These are phyloP conservation scores for Apiotrichum brassicae DNA, from an alignment of 1,284 basidiomycete species.

Conservation along the genomic window DNA sequence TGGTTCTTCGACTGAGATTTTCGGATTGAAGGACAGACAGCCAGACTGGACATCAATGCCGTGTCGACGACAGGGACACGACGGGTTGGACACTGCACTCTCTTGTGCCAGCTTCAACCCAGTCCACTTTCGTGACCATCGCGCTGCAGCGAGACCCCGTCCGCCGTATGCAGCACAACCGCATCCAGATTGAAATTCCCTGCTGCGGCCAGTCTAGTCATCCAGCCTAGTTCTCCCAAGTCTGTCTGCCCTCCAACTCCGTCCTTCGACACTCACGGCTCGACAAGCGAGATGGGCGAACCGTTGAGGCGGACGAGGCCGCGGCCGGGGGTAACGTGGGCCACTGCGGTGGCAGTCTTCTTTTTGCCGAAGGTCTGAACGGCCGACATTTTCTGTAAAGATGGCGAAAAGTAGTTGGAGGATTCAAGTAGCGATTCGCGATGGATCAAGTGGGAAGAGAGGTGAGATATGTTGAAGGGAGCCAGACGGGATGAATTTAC, in stretches of 20 bases:
- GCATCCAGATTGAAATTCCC: no score
- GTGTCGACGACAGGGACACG: no score
- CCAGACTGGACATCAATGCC: no score
- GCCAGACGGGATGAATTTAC: not conserved
- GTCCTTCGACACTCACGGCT: conserved; percentile 53
- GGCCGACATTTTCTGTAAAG: conserved; percentile 49
- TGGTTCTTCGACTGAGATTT: not conserved
- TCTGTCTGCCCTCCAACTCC: not conserved
- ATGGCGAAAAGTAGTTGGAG: not conserved
- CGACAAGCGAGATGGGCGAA: conserved; percentile 88
- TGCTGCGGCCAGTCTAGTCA: no score
- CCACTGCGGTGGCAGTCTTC: conserved; percentile 97
- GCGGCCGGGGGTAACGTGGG: conserved; percentile 92
- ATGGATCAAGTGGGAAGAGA: no score
- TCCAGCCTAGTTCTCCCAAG: not conserved
- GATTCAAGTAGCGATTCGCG: not conserved
- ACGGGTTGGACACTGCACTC: no score
- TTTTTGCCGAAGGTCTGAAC: conserved; percentile 99
- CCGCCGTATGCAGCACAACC: no score
- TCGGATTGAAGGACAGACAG: no score
- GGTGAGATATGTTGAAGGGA: no score
- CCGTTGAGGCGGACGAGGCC: conserved; percentile 97
- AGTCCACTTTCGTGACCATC: no score
- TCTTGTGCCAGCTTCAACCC: no score
- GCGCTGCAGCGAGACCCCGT: no score